Evolutionary conservation across 2,329 filamentous ascomycete genomes (phyloP), one percentile per base, ranked within the genome.

Genomic region (Talaromyces sp.): DNA sequence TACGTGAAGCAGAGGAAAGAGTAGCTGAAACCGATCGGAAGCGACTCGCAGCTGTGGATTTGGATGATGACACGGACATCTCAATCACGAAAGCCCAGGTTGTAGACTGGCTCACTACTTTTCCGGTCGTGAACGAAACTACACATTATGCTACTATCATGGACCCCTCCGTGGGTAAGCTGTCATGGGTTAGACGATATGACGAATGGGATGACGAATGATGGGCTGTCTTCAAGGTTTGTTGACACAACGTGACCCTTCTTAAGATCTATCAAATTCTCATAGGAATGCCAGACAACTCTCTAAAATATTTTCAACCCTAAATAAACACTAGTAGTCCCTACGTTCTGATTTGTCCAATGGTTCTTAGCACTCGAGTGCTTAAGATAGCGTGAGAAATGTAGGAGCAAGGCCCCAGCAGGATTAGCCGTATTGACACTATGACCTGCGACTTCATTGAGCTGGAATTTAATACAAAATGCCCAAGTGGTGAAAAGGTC

Each of bases 141-240:
- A 85, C 82, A 2, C 83, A 87, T 67, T 86, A 81, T 66, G 77
- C 78, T 3, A 76, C 77, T 17, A 68, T 86, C 24, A 78, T 87
- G 77, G 83, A 86, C 67, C 79, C 83, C 3, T 64, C 55, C 5
- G 65, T 64, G 13, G 82, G 82, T 0, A 67, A 69, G 11, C 69
- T 85, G 19, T 64, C 70, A 13, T 84, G 79, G 77, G 60, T 77
- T n/a, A 61, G 58, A 11, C 61, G 64, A 22, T 76, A 52, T 9
- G 11, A 32, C 16, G 52, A 57, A 33, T 55, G 49, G 53, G 35
- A 47, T 19, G n/a, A 22, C 9, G 14, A 46, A n/a, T n/a, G n/a
- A n/a, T n/a, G n/a, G n/a, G n/a, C n/a, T n/a, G n/a, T n/a, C n/a
- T n/a, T n/a, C n/a, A n/a, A n/a, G n/a, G n/a, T n/a, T n/a, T n/a